phyloP scores from a whole-genome alignment of 306 rosid species.

The Quercus mongolica region DNA sequence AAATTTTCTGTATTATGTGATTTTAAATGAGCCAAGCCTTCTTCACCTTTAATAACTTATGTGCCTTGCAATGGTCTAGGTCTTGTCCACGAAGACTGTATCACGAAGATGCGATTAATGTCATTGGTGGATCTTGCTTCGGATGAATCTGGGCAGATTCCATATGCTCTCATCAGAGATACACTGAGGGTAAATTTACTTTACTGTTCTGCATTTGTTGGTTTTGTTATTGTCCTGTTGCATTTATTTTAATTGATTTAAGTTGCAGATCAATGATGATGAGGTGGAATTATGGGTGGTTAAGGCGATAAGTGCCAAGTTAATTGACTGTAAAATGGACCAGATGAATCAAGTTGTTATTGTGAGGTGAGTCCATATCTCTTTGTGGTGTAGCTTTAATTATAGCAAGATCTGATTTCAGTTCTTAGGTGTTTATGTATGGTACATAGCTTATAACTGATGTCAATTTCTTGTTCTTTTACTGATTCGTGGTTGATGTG shows the following conservation, averaged over 20 bases:
- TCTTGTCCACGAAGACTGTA: conserved; percentile 84
- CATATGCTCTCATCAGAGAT: conserved; percentile 63
- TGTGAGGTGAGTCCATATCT: conserved; percentile 56
- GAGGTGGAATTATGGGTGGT: conserved; percentile 86
- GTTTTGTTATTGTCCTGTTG: conserved; percentile 3
- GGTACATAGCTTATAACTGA: background rate
- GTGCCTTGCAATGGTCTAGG: conserved; percentile 37
- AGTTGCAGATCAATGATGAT: conserved; percentile 67
- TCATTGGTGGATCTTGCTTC: conserved; percentile 87
- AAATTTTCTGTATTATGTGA: conserved; percentile 14
- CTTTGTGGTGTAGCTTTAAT: background rate
- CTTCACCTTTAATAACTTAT: background rate
- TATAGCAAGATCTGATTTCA: background rate
- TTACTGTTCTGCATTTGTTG: background rate
- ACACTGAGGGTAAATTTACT: conserved; percentile 59
- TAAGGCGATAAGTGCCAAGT: conserved; percentile 78
- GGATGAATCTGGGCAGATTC: conserved; percentile 62
- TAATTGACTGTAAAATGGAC: conserved; percentile 89
- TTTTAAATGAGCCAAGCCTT: background rate
- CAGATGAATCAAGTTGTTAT: conserved; percentile 87
- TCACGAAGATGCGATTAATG: conserved; percentile 76
- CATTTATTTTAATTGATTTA: conserved; percentile 3
- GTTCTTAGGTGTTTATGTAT: background rate
- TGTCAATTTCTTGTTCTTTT: background rate
- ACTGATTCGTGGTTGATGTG: conserved; percentile 23